These are phyloP conservation scores for Mallotus japonicus DNA, from an alignment of 441 rosid species.

Conservation along the genomic window DNA sequence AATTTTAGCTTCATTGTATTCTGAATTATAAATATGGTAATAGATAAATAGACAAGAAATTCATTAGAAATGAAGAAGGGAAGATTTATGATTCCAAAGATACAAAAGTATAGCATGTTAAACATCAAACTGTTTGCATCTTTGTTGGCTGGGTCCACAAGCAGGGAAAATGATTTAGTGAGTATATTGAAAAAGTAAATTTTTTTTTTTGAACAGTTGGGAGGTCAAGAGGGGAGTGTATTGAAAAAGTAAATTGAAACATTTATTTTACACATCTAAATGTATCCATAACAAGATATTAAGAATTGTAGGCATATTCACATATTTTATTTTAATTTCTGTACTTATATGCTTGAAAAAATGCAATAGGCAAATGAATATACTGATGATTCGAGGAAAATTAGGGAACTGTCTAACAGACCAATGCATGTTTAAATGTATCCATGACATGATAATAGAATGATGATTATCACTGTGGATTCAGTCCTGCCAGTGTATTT, in stretches of 20 bases:
- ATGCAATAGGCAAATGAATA: background rate
- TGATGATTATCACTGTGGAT: background rate
- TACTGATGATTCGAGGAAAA: background rate
- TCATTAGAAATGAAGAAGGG: background rate
- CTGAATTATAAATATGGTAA: no score
- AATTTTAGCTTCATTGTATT: background rate
- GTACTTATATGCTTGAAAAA: background rate
- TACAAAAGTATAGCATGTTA: slow-evolving; percentile 2
- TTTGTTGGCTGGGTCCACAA: background rate
- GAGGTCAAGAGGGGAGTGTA: no score
- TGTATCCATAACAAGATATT: background rate
- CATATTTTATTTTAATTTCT: slow-evolving; percentile 1
- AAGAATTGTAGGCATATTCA: background rate
- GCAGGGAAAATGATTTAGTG: background rate
- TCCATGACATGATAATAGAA: background rate
- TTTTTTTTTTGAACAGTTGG: no score
- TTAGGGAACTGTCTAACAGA: background rate
- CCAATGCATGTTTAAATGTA: background rate
- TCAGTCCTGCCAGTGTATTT: background rate
- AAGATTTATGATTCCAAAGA: background rate
- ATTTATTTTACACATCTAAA: background rate
- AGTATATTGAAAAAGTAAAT: background rate
- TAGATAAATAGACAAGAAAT: background rate
- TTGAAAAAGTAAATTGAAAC: background rate
- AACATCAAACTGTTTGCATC: background rate